Evolutionary conservation across 2,329 filamentous ascomycete species (phyloP).

Genomic region (Cytospora mali): DNA sequence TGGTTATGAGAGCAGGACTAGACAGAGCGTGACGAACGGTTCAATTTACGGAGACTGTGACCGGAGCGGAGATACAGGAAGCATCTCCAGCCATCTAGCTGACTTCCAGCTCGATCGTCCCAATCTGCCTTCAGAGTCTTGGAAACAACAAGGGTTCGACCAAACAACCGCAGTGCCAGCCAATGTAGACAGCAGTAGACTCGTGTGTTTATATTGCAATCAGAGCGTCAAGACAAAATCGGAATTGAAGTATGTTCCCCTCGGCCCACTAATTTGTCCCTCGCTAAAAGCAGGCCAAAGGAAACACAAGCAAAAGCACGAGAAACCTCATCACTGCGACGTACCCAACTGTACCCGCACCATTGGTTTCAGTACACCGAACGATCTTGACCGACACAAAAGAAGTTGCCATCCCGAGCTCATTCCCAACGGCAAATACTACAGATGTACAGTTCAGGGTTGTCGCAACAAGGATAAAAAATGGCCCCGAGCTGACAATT

Average conservation of each 20-base stretch:
- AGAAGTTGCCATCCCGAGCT: constrained; percentile 66
- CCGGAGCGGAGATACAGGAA: constrained; percentile 43
- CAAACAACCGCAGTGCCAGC: not conserved
- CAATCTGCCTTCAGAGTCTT: constrained; percentile 9
- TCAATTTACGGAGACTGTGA: constrained; percentile 50
- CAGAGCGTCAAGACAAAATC: constrained; percentile 53
- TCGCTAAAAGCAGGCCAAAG: constrained; percentile 48
- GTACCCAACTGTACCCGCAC: constrained; percentile 57
- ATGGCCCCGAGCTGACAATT: constrained; percentile 86
- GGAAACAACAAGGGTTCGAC: constrained; percentile 15
- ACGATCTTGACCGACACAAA: constrained; percentile 80
- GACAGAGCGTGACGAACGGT: constrained; percentile 46
- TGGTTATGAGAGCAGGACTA: constrained; percentile 48
- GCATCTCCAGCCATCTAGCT: constrained; percentile 40
- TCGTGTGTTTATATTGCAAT: constrained; percentile 45
- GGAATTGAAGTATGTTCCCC: constrained; percentile 54
- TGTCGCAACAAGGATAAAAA: constrained; percentile 66
- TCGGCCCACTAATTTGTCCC: not conserved
- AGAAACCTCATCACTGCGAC: constrained; percentile 66
- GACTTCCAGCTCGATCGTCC: constrained; percentile 34
- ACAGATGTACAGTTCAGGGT: constrained; percentile 58
- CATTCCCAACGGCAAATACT: constrained; percentile 54
- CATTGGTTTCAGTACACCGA: constrained; percentile 75
- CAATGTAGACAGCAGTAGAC: constrained; percentile 17
- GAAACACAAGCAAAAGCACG: constrained; percentile 74